Conservation (phyloP, 495 filamentous ascomycete genomes). For the Trichoderma virens region DNA sequence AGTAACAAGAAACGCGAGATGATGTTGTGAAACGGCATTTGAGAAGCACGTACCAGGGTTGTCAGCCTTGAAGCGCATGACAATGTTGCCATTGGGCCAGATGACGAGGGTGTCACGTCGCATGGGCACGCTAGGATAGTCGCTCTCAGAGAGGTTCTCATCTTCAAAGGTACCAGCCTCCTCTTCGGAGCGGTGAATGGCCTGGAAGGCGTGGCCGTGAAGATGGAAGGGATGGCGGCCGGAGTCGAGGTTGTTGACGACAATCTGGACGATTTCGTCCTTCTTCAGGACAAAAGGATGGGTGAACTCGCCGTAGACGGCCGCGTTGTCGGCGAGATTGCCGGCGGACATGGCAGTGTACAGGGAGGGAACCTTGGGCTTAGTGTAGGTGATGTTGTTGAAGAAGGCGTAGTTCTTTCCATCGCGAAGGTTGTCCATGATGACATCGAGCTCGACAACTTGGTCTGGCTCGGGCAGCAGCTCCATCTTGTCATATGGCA, state of each 20-base stretch:
- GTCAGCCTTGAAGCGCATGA: constrained; percentile 59
- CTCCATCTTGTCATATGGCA: constrained; percentile 54
- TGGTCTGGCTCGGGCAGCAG: constrained; percentile 52
- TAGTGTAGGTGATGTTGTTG: constrained; percentile 68
- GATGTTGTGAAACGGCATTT: too few species aligned
- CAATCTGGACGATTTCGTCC: constrained; percentile 63
- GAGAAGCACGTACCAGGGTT: constrained; percentile 50
- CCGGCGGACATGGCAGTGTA: constrained; percentile 67
- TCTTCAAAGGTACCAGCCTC: constrained; percentile 36
- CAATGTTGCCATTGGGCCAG: constrained; percentile 48
- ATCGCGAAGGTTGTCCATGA: constrained; percentile 64
- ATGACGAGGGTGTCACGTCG: constrained; percentile 51
- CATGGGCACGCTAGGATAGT: constrained; percentile 37
- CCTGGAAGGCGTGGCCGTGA: constrained; percentile 78
- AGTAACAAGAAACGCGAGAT: too few species aligned
- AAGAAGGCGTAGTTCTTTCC: constrained; percentile 80
- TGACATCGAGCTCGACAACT: constrained; percentile 53
- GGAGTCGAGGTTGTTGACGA: constrained; percentile 70
- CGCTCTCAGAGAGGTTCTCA: constrained; percentile 34
- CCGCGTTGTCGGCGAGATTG: constrained; percentile 49
- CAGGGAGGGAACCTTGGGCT: constrained; percentile 70
- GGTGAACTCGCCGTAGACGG: constrained; percentile 67
- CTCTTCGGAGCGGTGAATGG: constrained; percentile 38
- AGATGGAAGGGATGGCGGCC: constrained; percentile 81
- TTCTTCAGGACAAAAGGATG: constrained; percentile 61